Base-by-base conservation (phyloP, 495 filamentous ascomycete species). In the Poronia punctata region DNA sequence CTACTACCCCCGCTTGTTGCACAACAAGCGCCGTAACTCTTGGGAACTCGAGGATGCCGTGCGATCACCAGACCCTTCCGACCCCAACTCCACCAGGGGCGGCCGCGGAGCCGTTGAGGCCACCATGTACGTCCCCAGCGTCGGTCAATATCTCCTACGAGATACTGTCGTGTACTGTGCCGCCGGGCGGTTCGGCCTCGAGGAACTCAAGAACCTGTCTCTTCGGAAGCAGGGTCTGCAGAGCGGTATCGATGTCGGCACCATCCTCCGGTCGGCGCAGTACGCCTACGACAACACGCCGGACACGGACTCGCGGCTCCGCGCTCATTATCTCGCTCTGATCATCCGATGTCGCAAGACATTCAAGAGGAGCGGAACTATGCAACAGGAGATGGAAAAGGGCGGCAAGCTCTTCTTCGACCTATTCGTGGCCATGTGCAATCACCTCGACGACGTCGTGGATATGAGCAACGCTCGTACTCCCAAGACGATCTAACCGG, bases 351-450 rank as follows among this genome's bases (percentile, higher is more conserved):
- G 81, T 68, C 84, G 88, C 61, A 84, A 85, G 73, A 89, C 83
- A 50, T 95, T 95, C 71, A 94, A 93, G 80, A 78, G 79, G 62
- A 94, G 88, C 68, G 88, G 87, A 61, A 94, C 87, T 54, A 90
- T 96, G 88, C 87, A 94, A 76, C 80, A 83, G 71, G 88, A 96
- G 75, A 95, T 96, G 88, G 84, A 93, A 67, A 79, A 78, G 61
- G 87, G 82, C 56, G 81, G 80, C 57, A 80, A 84, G 70, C 74
- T 95, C 60, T 96, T 94, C 75, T 95, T 96, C 68, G 88, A 95
- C 74, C 72, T 96, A 62, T 96, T 95, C 65, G 88, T 95, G 53
- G 87, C 88, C 46, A 84, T 96, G 84, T 92, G 87, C 75, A 94
- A 93, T 67, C 86, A 93, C 71, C 80, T 95, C 57, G 87, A 94